These are phyloP conservation scores for Phanerochaete carnosa DNA, from an alignment of 768 basidiomycete genomes.

Conservation along the genomic window DNA sequence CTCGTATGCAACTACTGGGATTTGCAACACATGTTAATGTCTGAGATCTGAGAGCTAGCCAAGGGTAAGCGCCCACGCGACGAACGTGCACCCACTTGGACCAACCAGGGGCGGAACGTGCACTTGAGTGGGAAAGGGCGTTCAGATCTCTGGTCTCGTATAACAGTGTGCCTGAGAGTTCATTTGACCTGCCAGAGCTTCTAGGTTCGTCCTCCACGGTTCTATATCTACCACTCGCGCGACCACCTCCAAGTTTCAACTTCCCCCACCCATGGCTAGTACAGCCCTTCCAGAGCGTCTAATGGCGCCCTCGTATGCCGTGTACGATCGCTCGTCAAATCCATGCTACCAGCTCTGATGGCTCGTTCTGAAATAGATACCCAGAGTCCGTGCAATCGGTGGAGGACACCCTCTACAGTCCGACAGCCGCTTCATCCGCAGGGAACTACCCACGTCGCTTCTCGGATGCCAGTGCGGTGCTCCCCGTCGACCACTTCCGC, in stretches of 20 bases:
- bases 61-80: neutral
- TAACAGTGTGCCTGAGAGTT: neutral
- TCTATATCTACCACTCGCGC: slow-evolving; percentile 1
- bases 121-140: neutral
- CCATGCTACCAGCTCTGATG: neutral
- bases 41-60: neutral
- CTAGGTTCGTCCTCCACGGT: neutral
- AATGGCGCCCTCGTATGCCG: slow-evolving; percentile 1
- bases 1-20: neutral
- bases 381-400: neutral
- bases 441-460: neutral
- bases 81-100: slow-evolving; percentile 1
- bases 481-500: neutral
- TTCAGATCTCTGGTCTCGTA: neutral
- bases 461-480: slow-evolving; percentile 6
- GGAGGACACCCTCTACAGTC: neutral
- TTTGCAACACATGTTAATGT: neutral
- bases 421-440: neutral
- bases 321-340: neutral
- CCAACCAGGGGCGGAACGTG: slow-evolving; percentile 2
- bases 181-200: neutral
- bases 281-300: neutral
- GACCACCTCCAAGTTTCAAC: neutral
- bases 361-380: neutral
- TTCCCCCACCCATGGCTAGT: neutral